Base-by-base conservation (phyloP, 2,329 filamentous ascomycete species). In the Aurifilum marmelostoma region DNA sequence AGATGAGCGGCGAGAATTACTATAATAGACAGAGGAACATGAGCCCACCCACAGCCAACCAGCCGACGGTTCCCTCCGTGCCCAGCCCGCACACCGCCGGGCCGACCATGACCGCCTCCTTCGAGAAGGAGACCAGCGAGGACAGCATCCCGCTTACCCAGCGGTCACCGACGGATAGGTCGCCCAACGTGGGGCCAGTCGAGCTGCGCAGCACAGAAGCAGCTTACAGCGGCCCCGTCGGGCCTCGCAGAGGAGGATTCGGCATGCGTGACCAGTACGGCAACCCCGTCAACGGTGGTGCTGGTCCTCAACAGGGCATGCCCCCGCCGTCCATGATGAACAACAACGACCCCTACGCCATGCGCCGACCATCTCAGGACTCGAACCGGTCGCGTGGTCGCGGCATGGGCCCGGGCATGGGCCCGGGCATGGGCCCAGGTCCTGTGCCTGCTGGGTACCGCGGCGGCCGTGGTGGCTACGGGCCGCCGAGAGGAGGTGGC, bases 1-100 rank as follows among this genome's bases (percentile, higher is more conserved):
- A 98, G 78, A 98, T 98, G 94, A 98, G 92, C 77, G 95, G 95
- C 37, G 90, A 96, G 75, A 96, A 94, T 76, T 97, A 91, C 78
- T 97, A 97, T 80, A 91, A 90, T 75, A 86, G 90, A 69, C 85
- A 83, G 50, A 84, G 88, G 71, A 80, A 88, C 71, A 77, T 83
- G 47, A 75, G 80, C 3, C 78, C 80, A 1, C 77, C 81, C 5
- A 76, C 77, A 6, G 78, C 81, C 41, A 80, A 84, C 71, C 85
- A 91, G 71, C 87, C 89, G 9, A 88, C 88, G 27, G 80, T 89
- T 66, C 86, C 89, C 11, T 80, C 87, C 60, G 78, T 88, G 6
- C 18, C 43, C 29, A 86, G 86, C 75, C 85, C 86, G 59, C 83
- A 83, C 54, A 85, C 88, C 43, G 85, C 84, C 14, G 78, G 73